Evolutionary conservation across 75 land plant genomes (phyloP).

Genomic region (Chamaecyparis obtusa): DNA sequence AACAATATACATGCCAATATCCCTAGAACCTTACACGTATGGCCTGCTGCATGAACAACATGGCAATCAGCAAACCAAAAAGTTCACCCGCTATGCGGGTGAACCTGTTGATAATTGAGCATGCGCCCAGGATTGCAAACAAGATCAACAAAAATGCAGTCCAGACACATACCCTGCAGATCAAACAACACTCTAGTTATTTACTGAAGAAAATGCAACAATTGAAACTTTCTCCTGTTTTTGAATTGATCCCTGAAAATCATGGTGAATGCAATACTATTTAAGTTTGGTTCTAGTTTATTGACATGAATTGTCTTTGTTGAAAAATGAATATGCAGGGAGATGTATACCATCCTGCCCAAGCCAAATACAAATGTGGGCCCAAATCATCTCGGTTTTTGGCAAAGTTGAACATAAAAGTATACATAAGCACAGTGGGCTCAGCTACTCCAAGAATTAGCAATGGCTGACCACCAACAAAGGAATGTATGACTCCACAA

Average conservation of each 20-base stretch:
- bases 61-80: slow-evolving; percentile 90
- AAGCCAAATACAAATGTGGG: slow-evolving; percentile 62
- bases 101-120: slow-evolving; percentile 93
- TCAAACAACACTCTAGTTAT: not conserved
- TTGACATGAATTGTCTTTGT: not conserved
- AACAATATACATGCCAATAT: not conserved
- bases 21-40: slow-evolving; percentile 52
- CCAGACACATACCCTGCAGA: slow-evolving; percentile 95
- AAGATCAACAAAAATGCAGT: slow-evolving; percentile 70
- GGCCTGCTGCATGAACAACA: slow-evolving; percentile 97
- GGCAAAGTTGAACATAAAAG: slow-evolving; percentile 91
- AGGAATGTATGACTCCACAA: slow-evolving; percentile 89
- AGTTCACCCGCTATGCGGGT: slow-evolving; percentile 95
- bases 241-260: not conserved
- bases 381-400: slow-evolving; percentile 72
- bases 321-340: not conserved
- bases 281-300: not conserved
- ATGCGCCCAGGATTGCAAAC: slow-evolving; percentile 82
- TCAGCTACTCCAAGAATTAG: slow-evolving; percentile 95
- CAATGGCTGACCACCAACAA: slow-evolving; percentile 93
- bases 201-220: not conserved
- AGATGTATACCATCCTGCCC: slow-evolving; percentile 83
- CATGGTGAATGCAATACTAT: not conserved
- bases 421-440: slow-evolving; percentile 95
- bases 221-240: not conserved